phyloP scores from a whole-genome alignment of 75 land plant species.

The Pseudotsuga menziesii region DNA sequence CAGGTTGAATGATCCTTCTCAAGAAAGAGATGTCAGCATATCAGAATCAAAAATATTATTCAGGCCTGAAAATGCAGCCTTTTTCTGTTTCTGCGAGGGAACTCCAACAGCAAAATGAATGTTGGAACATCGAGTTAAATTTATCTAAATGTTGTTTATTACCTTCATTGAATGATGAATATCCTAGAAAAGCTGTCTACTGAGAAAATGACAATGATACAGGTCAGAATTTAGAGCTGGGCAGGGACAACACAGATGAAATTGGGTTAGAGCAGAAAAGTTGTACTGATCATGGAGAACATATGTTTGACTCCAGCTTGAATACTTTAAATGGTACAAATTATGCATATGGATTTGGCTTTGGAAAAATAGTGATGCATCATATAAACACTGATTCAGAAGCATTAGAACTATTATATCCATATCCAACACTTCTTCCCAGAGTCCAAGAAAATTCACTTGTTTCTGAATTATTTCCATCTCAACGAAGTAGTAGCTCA shows the following conservation, averaged over 20 bases:
- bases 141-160: slow-evolving; percentile 38
- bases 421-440: slow-evolving; percentile 80
- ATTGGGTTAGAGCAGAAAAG: no score
- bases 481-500: slow-evolving; percentile 57
- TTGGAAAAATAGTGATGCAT: slow-evolving; percentile 31
- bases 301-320: not conserved
- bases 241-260: no score
- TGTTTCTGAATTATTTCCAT: slow-evolving; percentile 51
- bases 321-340: slow-evolving; percentile 38
- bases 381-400: slow-evolving; percentile 33
- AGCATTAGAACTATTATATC: slow-evolving; percentile 49
- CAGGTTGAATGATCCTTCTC: not conserved
- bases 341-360: slow-evolving; percentile 50
- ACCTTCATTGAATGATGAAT: slow-evolving; percentile 70
- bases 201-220: slow-evolving; percentile 11
- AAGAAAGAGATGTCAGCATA: not conserved
- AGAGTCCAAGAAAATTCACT: slow-evolving; percentile 44
- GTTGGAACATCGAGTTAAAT: slow-evolving; percentile 37
- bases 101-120: slow-evolving; percentile 24
- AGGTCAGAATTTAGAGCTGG: not conserved
- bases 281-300: no score
- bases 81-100: slow-evolving; percentile 24
- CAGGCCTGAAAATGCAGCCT: slow-evolving; percentile 40
- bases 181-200: slow-evolving; percentile 49
- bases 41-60: slow-evolving; percentile 10